A percentile compares a stretch with the other conserved stretches of the same genome.
Evolutionary conservation across 2,329 filamentous ascomycete genomes (phyloP).

Genomic region (Podosphaera xanthii): DNA sequence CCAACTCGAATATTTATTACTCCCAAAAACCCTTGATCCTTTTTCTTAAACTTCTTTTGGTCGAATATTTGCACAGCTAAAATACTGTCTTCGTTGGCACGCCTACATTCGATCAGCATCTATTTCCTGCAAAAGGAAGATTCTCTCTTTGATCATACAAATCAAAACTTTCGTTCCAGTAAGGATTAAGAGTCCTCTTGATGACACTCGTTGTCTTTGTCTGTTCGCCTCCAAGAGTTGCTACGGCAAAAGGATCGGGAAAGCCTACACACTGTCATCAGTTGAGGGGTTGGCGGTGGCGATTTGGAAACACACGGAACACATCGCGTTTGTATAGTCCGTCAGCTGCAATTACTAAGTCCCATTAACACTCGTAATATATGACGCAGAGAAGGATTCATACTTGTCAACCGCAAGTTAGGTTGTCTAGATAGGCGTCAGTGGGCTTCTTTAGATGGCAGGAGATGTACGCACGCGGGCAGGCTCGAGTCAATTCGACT

Average conservation of each 20-base stretch:
- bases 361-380: slow-evolving; percentile 18
- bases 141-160: slow-evolving; percentile 32
- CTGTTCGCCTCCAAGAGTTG: slow-evolving; percentile 91
- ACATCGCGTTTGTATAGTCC: slow-evolving; percentile 98
- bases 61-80: slow-evolving; percentile 96
- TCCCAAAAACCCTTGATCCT: slow-evolving; percentile 95
- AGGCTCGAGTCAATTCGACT: slow-evolving; percentile 35
- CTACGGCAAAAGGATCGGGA: slow-evolving; percentile 91
- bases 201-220: slow-evolving; percentile 95
- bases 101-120: slow-evolving; percentile 27
- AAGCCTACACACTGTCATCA: slow-evolving; percentile 39
- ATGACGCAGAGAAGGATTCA: background rate
- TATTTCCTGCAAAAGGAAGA: background rate
- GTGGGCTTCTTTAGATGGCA: slow-evolving; percentile 6
- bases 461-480: slow-evolving; percentile 30
- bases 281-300: slow-evolving; percentile 1
- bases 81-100: slow-evolving; percentile 84
- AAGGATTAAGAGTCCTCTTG: slow-evolving; percentile 95
- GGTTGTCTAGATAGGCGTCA: slow-evolving; percentile 33
- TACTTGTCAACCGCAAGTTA: slow-evolving; percentile 88
- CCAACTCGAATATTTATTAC: slow-evolving; percentile 95
- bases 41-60: slow-evolving; percentile 99
- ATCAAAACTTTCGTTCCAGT: slow-evolving; percentile 99
- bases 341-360: slow-evolving; percentile 86
- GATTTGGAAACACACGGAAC: slow-evolving; percentile 47